Percentiles rank a stretch among this genome's conserved stretches.
These are phyloP conservation scores for Pichia sp. DNA, from an alignment of 1,139 yeast genomes.

Conservation along the genomic window DNA sequence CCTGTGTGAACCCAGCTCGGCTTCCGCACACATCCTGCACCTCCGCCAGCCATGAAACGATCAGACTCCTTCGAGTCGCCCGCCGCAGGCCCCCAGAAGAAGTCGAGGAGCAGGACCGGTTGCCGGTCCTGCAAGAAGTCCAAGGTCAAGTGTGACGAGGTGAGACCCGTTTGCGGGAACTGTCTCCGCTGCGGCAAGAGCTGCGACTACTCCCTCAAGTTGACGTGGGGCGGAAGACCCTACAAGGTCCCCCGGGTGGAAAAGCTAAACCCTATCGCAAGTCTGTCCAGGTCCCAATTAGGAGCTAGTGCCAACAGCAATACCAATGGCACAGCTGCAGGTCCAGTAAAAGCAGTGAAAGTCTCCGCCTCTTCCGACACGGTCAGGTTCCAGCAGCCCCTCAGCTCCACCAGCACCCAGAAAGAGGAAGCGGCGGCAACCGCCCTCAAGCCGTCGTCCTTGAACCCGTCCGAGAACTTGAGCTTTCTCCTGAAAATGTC, in stretches of 20 bases:
- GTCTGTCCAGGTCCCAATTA: slow-evolving; percentile 17
- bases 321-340: neutral
- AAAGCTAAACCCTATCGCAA: slow-evolving; percentile 28
- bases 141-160: slow-evolving; percentile 73
- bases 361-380: neutral
- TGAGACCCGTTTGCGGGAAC: slow-evolving; percentile 57
- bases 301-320: neutral
- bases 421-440: neutral
- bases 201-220: slow-evolving; percentile 63
- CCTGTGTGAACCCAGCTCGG: too few relatives aligned
- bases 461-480: slow-evolving; percentile 17
- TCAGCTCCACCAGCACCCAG: neutral
- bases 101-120: slow-evolving; percentile 43
- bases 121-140: slow-evolving; percentile 67
- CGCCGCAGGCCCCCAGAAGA: slow-evolving; percentile 17
- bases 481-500: slow-evolving; percentile 14
- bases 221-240: slow-evolving; percentile 80
- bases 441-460: neutral
- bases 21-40: too few relatives aligned
- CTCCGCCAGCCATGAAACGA: neutral
- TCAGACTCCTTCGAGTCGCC: neutral
- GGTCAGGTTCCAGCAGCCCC: neutral
- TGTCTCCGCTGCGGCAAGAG: slow-evolving; percentile 45
- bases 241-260: slow-evolving; percentile 40
- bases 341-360: neutral